Evolutionary conservation across 2,329 filamentous ascomycete species (phyloP), one percentile per base, ranked within the genome.

Genomic region (Setomelanomma holmii): DNA sequence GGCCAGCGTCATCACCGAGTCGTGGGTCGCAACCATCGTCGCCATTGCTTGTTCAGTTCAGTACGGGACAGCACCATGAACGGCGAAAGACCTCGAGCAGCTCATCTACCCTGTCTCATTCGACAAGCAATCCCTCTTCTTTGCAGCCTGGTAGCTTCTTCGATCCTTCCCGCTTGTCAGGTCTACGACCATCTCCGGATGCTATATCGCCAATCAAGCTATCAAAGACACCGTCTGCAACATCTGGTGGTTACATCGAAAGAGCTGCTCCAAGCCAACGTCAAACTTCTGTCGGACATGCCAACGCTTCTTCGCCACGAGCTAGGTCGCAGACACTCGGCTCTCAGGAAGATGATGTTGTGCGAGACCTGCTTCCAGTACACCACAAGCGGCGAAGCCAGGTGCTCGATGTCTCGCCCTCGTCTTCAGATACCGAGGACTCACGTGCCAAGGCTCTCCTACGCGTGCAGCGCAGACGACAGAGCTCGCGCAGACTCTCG

Each of bases 401-500:
- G 67, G 89, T 97, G 2, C 91, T 98, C 64, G 93, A 98, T 72
- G 89, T 97, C 76, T 99, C 95, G 2, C 95, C 95, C 3, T 98
- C 95, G 0, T 98, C 93, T 0, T 99, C 95, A 0, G 95, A 99
- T 69, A 99, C 96, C 53, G 95, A 99, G 76, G 92, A 96, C 43
- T 90, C 93, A 39, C 91, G 96, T 66, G 90, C 93, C 6, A 96
- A 93, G 71, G 92, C 90, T 42, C 81, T 98, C 10, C 83, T 99
- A 38, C 90, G 96, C 45, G 93, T 99, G 4, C 95, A 99, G 71
- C 84, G 93, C 30, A 88, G 93, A 8, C 87, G 95, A n/a, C 93
- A 98, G 73, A 97, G 93, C 73, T 96, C 93, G n/a, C 84, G 95
- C 17, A 86, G 95, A 43, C 84, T 98, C 69, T 99, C 95, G 0